phyloP scores from a whole-genome alignment of 1,284 basidiomycete species.

The Cutaneotrichosporon cyanovorans region DNA sequence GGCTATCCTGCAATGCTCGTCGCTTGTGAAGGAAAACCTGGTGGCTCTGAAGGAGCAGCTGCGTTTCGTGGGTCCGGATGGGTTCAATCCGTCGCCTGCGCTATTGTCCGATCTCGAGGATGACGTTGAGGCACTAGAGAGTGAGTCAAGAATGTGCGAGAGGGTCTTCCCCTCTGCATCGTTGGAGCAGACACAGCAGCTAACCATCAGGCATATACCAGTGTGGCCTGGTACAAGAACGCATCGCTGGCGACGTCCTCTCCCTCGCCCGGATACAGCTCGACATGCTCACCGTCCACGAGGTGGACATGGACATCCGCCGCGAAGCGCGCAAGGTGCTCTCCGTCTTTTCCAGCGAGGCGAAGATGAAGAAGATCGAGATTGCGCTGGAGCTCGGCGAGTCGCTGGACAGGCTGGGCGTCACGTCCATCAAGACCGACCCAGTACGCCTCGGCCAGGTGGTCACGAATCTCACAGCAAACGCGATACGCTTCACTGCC shows the following conservation, averaged over 20 bases:
- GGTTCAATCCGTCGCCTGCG: slow-evolving; percentile 33
- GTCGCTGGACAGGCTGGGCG: slow-evolving; percentile 19
- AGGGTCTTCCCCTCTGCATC: no score
- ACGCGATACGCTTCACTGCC: slow-evolving; percentile 29
- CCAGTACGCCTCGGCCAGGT: slow-evolving; percentile 44
- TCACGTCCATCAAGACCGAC: slow-evolving; percentile 38
- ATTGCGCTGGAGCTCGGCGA: slow-evolving; percentile 29
- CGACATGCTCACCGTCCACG: slow-evolving; percentile 34
- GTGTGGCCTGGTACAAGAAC: slow-evolving; percentile 46
- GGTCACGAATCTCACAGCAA: slow-evolving; percentile 26
- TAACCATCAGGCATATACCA: slow-evolving; percentile 22
- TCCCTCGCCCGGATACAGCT: slow-evolving; percentile 46
- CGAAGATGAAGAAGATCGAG: slow-evolving; percentile 33
- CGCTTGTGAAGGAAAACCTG: slow-evolving; percentile 41
- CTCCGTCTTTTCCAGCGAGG: slow-evolving; percentile 35
- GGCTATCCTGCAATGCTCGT: slow-evolving; percentile 42
- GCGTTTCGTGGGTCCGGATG: slow-evolving; percentile 11
- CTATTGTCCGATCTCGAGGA: slow-evolving; percentile 41
- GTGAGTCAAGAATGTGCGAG: slow-evolving; percentile 4
- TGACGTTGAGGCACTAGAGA: slow-evolving; percentile 22
- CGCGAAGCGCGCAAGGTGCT: slow-evolving; percentile 38
- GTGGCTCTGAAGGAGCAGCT: slow-evolving; percentile 33
- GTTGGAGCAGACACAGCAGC: background rate
- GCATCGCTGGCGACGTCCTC: slow-evolving; percentile 47
- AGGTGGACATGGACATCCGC: slow-evolving; percentile 41